Evolutionary conservation across 148 eudicot species (phyloP).

Genomic region (Silene latifolia): DNA sequence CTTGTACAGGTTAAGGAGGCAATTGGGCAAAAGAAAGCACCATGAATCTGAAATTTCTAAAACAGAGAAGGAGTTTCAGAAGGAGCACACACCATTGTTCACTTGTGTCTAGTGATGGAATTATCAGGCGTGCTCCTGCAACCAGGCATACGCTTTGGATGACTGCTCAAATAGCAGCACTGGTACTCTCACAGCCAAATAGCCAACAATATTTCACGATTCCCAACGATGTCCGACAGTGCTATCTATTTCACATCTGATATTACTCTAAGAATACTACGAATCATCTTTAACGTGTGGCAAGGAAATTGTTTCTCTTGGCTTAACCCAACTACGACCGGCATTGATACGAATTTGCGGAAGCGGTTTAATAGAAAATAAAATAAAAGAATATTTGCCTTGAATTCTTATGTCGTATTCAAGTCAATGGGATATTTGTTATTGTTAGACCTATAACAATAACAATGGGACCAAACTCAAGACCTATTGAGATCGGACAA

Average conservation of each 20-base stretch:
- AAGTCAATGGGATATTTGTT: too few species aligned
- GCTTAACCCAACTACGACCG: slow-evolving; percentile 50
- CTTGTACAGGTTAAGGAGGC: too few species aligned
- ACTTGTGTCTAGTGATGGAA: background rate
- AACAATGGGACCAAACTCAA: too few species aligned
- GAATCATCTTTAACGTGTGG: background rate
- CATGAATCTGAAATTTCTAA: too few species aligned
- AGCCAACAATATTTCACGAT: too few species aligned
- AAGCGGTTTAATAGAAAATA: too few species aligned
- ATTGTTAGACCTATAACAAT: too few species aligned
- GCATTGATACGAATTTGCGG: slow-evolving; percentile 37
- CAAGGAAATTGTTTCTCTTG: slow-evolving; percentile 16
- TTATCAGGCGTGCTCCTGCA: slow-evolving; percentile 1
- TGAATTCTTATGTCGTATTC: too few species aligned
- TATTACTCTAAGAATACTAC: slow-evolving; percentile 1
- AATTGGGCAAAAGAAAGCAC: too few species aligned
- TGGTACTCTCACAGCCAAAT: background rate
- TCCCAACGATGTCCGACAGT: background rate
- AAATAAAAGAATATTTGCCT: too few species aligned
- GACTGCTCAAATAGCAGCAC: background rate
- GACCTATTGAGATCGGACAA: too few species aligned
- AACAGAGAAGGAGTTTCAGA: background rate
- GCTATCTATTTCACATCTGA: background rate
- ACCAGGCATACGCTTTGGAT: background rate
- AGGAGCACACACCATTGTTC: background rate